Conservation (phyloP, 2,329 filamentous ascomycete species). For the Capronia epimyces region DNA sequence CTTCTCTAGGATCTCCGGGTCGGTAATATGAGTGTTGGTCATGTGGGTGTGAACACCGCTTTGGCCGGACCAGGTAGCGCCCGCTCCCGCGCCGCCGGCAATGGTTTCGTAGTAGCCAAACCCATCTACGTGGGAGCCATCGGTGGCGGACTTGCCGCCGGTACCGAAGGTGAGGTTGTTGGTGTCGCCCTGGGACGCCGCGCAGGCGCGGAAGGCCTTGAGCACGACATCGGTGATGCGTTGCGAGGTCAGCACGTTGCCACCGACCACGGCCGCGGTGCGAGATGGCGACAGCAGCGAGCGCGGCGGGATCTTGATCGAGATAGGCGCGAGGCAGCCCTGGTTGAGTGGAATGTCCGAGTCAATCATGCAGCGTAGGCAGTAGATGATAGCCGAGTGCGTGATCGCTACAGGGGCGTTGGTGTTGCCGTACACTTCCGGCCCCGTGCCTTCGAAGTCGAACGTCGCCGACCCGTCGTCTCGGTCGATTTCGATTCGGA, state of each 20-base stretch:
- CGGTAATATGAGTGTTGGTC: constrained; percentile 81
- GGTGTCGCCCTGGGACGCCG: constrained; percentile 30
- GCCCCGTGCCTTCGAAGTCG: constrained; percentile 37
- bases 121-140: constrained; percentile 31
- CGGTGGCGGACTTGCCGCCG: constrained; percentile 11
- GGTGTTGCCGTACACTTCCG: constrained; percentile 33
- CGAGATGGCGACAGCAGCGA: constrained; percentile 32
- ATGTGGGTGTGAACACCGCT: constrained; percentile 76
- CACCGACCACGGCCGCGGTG: constrained; percentile 29
- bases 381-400: constrained; percentile 35
- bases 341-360: constrained; percentile 35
- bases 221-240: constrained; percentile 33
- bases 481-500: constrained; percentile 34
- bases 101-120: constrained; percentile 83
- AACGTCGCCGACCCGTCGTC: constrained; percentile 34
- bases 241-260: constrained; percentile 31
- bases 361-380: constrained; percentile 30
- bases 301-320: constrained; percentile 28
- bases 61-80: constrained; percentile 66
- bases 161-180: constrained; percentile 33
- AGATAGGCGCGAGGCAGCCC: constrained; percentile 31
- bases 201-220: constrained; percentile 32
- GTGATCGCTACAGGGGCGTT: constrained; percentile 39
- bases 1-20: constrained; percentile 72
- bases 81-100: constrained; percentile 69